phyloP scores from a whole-genome alignment of 805 yeast species.

The Candida sonorensis region DNA sequence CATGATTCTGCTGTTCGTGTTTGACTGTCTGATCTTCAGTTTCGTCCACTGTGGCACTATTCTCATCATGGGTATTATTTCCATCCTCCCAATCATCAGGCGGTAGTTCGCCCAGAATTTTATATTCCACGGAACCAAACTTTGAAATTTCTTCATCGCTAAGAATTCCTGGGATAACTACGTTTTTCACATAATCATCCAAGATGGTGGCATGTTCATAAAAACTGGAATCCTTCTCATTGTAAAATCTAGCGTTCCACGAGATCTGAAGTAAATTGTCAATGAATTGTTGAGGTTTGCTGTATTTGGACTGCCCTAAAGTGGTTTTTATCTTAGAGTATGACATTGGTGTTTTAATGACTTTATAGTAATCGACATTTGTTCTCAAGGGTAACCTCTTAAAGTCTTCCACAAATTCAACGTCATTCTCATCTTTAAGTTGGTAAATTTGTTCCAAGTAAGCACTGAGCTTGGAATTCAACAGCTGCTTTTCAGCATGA shows the following conservation, averaged over 20 bases:
- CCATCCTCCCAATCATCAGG: constrained; percentile 30
- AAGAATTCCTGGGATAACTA: constrained; percentile 42
- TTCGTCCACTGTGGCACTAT: no score
- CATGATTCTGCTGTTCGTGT: no score
- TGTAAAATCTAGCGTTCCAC: constrained; percentile 86
- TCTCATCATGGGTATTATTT: constrained; percentile 18
- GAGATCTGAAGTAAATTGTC: constrained; percentile 76
- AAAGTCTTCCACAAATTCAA: constrained; percentile 35
- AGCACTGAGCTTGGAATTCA: constrained; percentile 11
- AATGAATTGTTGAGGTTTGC: constrained; percentile 59
- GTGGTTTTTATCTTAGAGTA: constrained; percentile 62
- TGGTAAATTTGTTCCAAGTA: constrained; percentile 17
- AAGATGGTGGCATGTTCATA: constrained; percentile 61
- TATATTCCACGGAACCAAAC: constrained; percentile 38
- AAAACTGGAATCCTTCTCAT: constrained; percentile 60
- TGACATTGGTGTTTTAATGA: constrained; percentile 76
- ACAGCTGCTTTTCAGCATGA: constrained; percentile 12
- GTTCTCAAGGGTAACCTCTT: constrained; percentile 69
- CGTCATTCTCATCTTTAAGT: constrained; percentile 22
- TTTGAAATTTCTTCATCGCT: constrained; percentile 31
- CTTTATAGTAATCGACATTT: constrained; percentile 72
- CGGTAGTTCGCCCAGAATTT: constrained; percentile 66
- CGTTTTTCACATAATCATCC: constrained; percentile 42
- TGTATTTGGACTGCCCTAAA: constrained; percentile 48
- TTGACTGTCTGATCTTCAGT: no score